These are phyloP conservation scores for Pseudocercospora cruenta DNA, from an alignment of 2,329 filamentous ascomycete genomes.

Conservation along the genomic window DNA sequence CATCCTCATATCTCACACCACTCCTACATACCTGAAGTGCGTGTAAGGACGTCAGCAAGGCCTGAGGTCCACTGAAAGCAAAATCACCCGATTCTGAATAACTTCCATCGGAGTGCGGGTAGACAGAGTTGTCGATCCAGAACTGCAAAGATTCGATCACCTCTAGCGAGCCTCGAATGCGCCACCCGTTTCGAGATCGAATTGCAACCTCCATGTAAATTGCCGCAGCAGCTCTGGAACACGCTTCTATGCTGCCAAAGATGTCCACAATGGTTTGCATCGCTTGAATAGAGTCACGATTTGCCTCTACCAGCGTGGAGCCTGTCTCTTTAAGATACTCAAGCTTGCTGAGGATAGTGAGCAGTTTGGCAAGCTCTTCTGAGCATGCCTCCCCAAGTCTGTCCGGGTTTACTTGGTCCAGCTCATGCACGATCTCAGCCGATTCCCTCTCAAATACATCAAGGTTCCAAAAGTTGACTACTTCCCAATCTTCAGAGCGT, in stretches of 20 bases:
- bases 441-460: neutral
- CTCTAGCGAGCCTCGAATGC: neutral
- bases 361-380: neutral
- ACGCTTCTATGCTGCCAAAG: neutral
- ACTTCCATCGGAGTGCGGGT: neutral
- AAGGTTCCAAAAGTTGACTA: neutral
- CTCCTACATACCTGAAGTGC: neutral
- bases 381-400: neutral
- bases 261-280: neutral
- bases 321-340: neutral
- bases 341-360: neutral
- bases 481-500: neutral
- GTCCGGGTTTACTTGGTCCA: neutral
- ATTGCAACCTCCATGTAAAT: neutral
- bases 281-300: neutral
- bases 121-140: neutral
- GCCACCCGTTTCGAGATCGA: neutral
- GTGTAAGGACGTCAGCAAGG: slow-evolving; percentile 8
- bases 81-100: neutral
- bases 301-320: neutral
- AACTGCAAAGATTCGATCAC: neutral
- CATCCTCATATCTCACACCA: neutral
- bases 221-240: neutral
- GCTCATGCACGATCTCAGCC: neutral
- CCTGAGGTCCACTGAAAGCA: slow-evolving; percentile 6